A percentile compares a stretch with the other conserved stretches of the same genome.
These are phyloP conservation scores for Coffea eugenioides DNA, from an alignment of 257 asterid genomes.

Conservation along the genomic window DNA sequence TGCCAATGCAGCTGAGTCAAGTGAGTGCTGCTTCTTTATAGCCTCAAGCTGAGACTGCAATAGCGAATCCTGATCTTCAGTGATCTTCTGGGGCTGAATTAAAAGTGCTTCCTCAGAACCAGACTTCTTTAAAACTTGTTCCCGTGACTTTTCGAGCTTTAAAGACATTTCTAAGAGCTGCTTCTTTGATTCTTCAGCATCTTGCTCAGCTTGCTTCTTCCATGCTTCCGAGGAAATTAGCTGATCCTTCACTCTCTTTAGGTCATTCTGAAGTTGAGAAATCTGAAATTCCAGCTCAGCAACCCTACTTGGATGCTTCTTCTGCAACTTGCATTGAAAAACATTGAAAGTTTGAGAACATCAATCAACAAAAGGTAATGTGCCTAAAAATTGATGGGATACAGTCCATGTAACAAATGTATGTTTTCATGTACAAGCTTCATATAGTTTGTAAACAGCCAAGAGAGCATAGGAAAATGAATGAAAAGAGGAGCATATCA, in stretches of 20 bases:
- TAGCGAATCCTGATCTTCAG: slow-evolving; percentile 27
- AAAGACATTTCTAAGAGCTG: slow-evolving; percentile 49
- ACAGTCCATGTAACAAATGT: not conserved
- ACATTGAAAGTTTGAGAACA: not conserved
- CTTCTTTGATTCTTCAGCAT: slow-evolving; percentile 64
- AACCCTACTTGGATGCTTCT: slow-evolving; percentile 50
- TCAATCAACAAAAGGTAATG: not conserved
- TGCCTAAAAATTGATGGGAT: not conserved
- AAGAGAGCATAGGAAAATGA: not conserved
- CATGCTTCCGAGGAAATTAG: slow-evolving; percentile 62
- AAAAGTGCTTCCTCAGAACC: slow-evolving; percentile 19
- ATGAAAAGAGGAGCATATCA: not conserved
- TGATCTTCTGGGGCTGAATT: slow-evolving; percentile 14
- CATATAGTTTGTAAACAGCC: not conserved
- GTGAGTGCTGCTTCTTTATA: slow-evolving; percentile 30
- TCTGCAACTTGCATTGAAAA: slow-evolving; percentile 32
- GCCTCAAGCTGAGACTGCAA: slow-evolving; percentile 43
- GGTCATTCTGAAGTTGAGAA: slow-evolving; percentile 76
- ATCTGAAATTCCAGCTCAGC: slow-evolving; percentile 71
- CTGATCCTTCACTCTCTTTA: slow-evolving; percentile 62
- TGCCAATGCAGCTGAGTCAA: slow-evolving; percentile 53
- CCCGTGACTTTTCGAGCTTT: slow-evolving; percentile 56
- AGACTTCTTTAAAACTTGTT: slow-evolving; percentile 32
- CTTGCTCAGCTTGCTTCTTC: slow-evolving; percentile 67
- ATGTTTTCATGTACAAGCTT: not conserved